These are phyloP conservation scores for Scleromitrula shiraiana DNA, from an alignment of 2,329 filamentous ascomycete genomes.

Conservation along the genomic window DNA sequence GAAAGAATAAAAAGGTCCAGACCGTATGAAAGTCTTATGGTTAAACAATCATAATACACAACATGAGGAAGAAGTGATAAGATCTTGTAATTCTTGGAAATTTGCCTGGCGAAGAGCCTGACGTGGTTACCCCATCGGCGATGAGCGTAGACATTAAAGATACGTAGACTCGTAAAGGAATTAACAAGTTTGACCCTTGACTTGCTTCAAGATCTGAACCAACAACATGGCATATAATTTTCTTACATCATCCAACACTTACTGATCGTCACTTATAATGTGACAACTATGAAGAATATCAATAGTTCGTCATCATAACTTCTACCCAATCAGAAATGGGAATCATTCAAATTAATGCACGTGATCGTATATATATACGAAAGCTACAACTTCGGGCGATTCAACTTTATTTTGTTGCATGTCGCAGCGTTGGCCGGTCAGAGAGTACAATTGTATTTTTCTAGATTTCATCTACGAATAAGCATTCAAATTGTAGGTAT, in stretches of 20 bases:
- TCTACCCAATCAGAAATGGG: too few relatives aligned
- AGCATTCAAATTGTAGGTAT: neutral
- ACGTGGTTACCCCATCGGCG: neutral
- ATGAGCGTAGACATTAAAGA: neutral
- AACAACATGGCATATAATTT: too few relatives aligned
- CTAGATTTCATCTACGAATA: neutral
- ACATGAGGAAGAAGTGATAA: constrained; percentile 1
- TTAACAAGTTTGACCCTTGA: too few relatives aligned
- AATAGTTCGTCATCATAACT: too few relatives aligned
- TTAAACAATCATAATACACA: neutral
- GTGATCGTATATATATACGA: neutral
- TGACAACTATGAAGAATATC: too few relatives aligned
- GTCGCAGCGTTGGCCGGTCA: constrained; percentile 5
- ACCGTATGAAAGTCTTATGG: neutral
- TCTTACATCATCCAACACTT: too few relatives aligned
- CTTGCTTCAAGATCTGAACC: too few relatives aligned
- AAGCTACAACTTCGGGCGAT: neutral
- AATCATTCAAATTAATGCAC: neutral
- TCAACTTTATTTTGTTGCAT: constrained; percentile 2
- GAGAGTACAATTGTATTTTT: neutral
- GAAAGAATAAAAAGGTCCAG: neutral
- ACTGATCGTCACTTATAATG: too few relatives aligned
- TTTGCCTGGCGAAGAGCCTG: constrained; percentile 1
- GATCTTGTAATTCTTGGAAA: constrained; percentile 3
- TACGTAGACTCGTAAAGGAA: neutral